Base-by-base conservation (phyloP, 2,329 filamentous ascomycete genomes). In the Tothia fuscella region DNA sequence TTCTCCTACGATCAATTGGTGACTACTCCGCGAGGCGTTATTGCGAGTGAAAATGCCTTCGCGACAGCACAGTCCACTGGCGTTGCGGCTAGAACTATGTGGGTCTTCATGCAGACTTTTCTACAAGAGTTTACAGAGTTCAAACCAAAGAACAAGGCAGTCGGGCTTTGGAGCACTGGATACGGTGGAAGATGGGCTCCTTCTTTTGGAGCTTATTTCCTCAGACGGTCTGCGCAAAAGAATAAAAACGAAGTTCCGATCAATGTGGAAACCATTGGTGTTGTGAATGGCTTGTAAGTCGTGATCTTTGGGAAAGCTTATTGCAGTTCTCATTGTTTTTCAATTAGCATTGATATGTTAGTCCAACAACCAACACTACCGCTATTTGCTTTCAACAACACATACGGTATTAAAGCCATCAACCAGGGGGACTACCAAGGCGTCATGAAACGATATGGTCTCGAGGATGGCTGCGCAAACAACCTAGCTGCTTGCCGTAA, bases 21-120 rank as follows among this genome's bases (percentile, higher is more conserved):
- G 22, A 63, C 61, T 3, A n/a, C 20, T 7, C 14, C 9, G 12
- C 3, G 14, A 16, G 34, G 21, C n/a, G 13, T 36, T 20, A 16
- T 20, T 36, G 34, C 34, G 7, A 36, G 34, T 14, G 13, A 36
- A 14, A 25, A 36, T 14, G 34, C 34, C 5, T 36, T 36, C 21
- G 21, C 24, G 2, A 65, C 66, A 3, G 66, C 71, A 0, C 70
- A 70, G 31, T 67, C 62, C 5, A 73, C 70, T 0, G 57, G 64
- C 38, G 70, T 70, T 49, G 66, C 70, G 21, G 72, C 70, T 13
- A 62, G 66, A 47, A 66, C 69, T 6, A 57, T 76, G 5, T 77
- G 74, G 74, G 65, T 71, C 49, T 76, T 77, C 54, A 64, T 71
- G 1, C 73, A 77, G 51, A 66, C 67, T 1, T 82, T 78, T 65